Percentiles rank a stretch among this genome's conserved stretches.
These are phyloP conservation scores for Parathielavia appendiculata DNA, from an alignment of 495 filamentous ascomycete species.

Conservation along the genomic window DNA sequence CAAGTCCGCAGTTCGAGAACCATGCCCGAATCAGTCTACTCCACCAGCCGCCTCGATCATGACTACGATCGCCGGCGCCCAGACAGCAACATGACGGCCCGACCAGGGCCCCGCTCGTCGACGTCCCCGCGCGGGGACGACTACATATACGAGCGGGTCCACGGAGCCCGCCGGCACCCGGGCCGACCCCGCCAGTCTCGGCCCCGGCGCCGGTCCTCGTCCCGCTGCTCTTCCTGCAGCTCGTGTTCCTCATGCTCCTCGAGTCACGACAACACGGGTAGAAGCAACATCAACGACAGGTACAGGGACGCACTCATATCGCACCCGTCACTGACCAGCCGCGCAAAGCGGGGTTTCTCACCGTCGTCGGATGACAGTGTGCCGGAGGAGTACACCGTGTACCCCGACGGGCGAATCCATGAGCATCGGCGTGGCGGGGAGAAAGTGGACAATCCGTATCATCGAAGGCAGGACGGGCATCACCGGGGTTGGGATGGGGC, in stretches of 20 bases:
- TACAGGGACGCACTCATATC: background rate
- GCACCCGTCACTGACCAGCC: background rate
- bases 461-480: background rate
- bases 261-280: background rate
- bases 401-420: constrained; percentile 7
- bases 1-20: background rate
- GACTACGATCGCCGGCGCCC: background rate
- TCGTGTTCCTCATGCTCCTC: background rate
- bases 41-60: background rate
- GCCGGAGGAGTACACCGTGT: constrained; percentile 12
- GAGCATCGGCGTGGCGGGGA: background rate
- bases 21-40: background rate
- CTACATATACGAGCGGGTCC: background rate
- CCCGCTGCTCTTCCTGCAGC: background rate
- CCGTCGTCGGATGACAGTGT: background rate
- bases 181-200: background rate
- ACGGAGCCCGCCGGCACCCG: background rate
- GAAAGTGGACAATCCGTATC: background rate
- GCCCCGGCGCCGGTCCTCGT: background rate
- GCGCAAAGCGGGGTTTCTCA: background rate
- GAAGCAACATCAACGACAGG: background rate
- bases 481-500: background rate
- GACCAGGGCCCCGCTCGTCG: background rate
- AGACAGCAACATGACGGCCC: background rate
- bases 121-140: background rate